These are phyloP conservation scores for Labyrinthula sp. DNA, from an alignment of 352 stramenopile genomes.

Conservation along the genomic window DNA sequence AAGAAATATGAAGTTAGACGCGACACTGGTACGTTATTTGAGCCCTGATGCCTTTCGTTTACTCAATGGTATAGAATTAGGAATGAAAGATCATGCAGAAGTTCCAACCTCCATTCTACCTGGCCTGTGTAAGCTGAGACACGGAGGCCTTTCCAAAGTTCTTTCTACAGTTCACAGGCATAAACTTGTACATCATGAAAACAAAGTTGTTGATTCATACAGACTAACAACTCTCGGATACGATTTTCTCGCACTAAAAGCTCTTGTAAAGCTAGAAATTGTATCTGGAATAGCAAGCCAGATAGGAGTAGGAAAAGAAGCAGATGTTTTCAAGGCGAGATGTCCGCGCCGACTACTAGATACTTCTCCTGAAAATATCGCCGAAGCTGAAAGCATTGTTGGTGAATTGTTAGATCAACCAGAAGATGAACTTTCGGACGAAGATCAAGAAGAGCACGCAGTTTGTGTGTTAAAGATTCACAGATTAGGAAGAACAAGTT, in stretches of 20 bases:
- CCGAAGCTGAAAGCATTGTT: background rate
- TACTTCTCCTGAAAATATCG: no score
- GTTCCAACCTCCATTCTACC: slow-evolving; percentile 86
- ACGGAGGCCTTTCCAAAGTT: slow-evolving; percentile 91
- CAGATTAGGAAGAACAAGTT: slow-evolving; percentile 89
- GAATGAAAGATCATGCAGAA: slow-evolving; percentile 95
- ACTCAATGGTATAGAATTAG: slow-evolving; percentile 91
- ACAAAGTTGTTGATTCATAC: slow-evolving; percentile 46
- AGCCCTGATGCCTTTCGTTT: slow-evolving; percentile 88
- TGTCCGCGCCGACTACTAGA: slow-evolving; percentile 30
- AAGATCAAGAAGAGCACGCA: slow-evolving; percentile 58
- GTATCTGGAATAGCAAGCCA: slow-evolving; percentile 64
- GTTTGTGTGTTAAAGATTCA: slow-evolving; percentile 98
- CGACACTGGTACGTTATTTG: slow-evolving; percentile 43
- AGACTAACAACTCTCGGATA: slow-evolving; percentile 96
- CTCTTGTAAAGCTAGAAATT: slow-evolving; percentile 73
- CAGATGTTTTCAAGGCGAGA: slow-evolving; percentile 85
- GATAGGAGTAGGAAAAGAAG: slow-evolving; percentile 97
- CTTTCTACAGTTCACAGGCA: slow-evolving; percentile 81
- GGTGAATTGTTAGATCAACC: slow-evolving; percentile 1
- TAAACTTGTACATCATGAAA: slow-evolving; percentile 92
- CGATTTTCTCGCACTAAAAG: slow-evolving; percentile 87
- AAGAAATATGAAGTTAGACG: slow-evolving; percentile 32
- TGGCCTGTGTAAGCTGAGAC: slow-evolving; percentile 81
- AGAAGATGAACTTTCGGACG: slow-evolving; percentile 8